These are phyloP conservation scores for Wickerhamiella brachini DNA, from an alignment of 805 yeast species.

Conservation along the genomic window DNA sequence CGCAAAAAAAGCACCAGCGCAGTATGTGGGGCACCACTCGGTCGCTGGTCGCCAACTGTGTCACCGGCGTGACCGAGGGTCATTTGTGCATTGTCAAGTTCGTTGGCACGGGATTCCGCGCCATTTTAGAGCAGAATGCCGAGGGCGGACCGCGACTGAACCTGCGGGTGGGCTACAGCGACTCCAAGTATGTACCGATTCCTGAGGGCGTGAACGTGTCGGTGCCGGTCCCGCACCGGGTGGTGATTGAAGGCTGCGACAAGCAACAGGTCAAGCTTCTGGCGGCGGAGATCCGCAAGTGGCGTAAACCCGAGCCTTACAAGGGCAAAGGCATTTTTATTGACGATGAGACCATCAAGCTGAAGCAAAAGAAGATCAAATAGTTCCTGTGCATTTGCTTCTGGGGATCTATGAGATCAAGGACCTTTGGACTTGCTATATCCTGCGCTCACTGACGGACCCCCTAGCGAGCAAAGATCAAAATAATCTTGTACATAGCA, in stretches of 20 bases:
- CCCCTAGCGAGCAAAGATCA: too few species aligned
- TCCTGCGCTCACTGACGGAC: too few species aligned
- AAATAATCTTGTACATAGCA: too few species aligned
- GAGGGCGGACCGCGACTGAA: slow-evolving; percentile 43
- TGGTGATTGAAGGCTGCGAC: slow-evolving; percentile 75
- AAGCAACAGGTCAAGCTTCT: slow-evolving; percentile 76
- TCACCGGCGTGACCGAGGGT: slow-evolving; percentile 86
- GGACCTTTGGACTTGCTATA: too few species aligned
- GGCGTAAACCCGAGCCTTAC: slow-evolving; percentile 95
- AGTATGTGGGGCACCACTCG: slow-evolving; percentile 94
- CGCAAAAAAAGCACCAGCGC: slow-evolving; percentile 50
- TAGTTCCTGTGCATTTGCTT: too few species aligned
- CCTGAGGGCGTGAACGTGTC: slow-evolving; percentile 66
- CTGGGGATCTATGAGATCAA: too few species aligned
- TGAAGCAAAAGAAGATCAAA: slow-evolving; percentile 90
- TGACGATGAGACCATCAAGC: slow-evolving; percentile 76
- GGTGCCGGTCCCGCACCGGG: slow-evolving; percentile 74
- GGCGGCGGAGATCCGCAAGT: slow-evolving; percentile 76
- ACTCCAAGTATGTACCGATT: slow-evolving; percentile 57
- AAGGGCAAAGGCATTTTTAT: slow-evolving; percentile 96
- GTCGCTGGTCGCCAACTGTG: slow-evolving; percentile 58
- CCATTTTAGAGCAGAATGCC: slow-evolving; percentile 46
- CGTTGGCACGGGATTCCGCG: slow-evolving; percentile 96
- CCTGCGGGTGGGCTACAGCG: slow-evolving; percentile 80
- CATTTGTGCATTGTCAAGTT: slow-evolving; percentile 76